Base-by-base conservation (phyloP, 257 asterid species). In the Rauvolfia tetraphylla region DNA sequence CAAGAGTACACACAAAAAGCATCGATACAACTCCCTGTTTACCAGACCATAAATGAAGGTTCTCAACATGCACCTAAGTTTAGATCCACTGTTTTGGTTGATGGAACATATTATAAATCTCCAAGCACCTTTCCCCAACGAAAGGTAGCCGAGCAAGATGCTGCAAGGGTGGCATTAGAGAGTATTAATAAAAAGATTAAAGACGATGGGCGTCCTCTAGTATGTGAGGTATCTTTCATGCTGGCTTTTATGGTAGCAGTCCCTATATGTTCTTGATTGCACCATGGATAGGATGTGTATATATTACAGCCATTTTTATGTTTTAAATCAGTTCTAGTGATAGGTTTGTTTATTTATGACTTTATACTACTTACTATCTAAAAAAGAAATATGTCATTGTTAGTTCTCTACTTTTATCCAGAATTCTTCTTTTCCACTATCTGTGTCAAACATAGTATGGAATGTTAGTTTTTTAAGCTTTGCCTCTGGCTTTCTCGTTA, bases 91-190 rank as follows among this genome's bases (percentile, higher is more conserved):
- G 92, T 90, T 48, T 82, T 73, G 59, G 91, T 90, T 14, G 86
- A 84, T 34, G 91, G 90, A 68, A 42, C 31, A 10, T 18, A 72
- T 31, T 87, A 76, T 73, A 27, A 14, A 63, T 82, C 93, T 42
- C 79, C 83, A 49, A 31, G 18, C 56, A 25, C 81, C 8, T 91
- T 80, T 82, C 0, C 83, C 0, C 79, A 48, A 44, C 69, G 77
- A 53, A 88, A 85, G 80, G 58, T 63, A 53, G 89, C 97, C 2
- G 93, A 91, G 74, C 88, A 87, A 59, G 87, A 79, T 54, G 95
- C 81, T 65, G 95, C 95, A 7, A 85, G 78, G 68, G 75, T 80
- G 53, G 90, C 95, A n/a, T 70, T 89, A 9, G 76, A 73, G 41
- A 67, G 57, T 46, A 23, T 88, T 49, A 67, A 3, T n/a, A 81